These are phyloP conservation scores for Mycena citricolor DNA, from an alignment of 1,284 basidiomycete species.

Conservation along the genomic window DNA sequence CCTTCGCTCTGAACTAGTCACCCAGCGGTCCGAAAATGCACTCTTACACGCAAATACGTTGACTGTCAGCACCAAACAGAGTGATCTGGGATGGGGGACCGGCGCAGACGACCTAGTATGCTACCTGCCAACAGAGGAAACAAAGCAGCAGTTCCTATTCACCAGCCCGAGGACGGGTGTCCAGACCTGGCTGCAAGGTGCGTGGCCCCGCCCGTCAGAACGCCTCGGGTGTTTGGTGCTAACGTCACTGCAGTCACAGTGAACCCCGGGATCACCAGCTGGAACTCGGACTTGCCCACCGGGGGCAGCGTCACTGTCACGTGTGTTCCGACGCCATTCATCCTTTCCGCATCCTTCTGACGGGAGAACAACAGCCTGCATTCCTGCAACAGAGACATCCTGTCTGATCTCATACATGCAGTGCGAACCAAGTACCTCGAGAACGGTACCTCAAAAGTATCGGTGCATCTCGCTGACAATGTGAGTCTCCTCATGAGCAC, in stretches of 20 bases:
- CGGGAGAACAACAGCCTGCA: no score
- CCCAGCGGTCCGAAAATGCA: conserved; percentile 12
- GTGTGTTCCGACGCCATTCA: background rate
- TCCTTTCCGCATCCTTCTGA: conserved; percentile 5
- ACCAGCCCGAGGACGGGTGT: conserved; percentile 1
- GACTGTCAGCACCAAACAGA: conserved; percentile 19
- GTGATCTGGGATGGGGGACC: conserved; percentile 14
- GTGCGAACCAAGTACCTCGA: conserved; percentile 6
- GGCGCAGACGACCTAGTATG: conserved; percentile 14
- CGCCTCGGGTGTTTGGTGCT: background rate
- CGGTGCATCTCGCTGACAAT: conserved; percentile 11
- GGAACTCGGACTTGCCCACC: background rate
- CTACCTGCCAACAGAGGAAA: conserved; percentile 15
- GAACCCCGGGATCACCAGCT: background rate
- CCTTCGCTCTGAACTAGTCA: no score
- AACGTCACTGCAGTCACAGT: background rate
- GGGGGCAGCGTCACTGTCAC: background rate
- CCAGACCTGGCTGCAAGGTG: conserved; percentile 18
- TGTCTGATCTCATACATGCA: conserved; percentile 11
- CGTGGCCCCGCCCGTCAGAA: no score
- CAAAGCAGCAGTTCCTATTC: conserved; percentile 14
- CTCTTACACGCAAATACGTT: conserved; percentile 8
- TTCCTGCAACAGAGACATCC: conserved; percentile 5
- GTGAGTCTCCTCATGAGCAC: no score
- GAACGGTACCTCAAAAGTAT: conserved; percentile 4